Evolutionary conservation across 306 rosid species (phyloP).

Genomic region (Quercus dentata): DNA sequence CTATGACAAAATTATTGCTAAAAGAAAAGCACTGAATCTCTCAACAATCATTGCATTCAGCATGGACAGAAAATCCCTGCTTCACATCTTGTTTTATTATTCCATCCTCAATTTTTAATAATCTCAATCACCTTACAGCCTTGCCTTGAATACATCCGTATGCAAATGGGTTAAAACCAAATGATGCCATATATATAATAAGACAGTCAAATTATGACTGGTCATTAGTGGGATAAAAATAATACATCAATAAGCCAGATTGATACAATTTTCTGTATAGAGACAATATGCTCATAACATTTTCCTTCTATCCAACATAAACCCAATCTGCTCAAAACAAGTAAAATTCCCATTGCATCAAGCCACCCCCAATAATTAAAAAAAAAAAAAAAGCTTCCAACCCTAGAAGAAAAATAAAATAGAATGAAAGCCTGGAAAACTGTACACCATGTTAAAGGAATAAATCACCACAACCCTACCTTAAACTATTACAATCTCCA

Average conservation of each 20-base stretch:
- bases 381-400: constrained; percentile 3
- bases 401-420: background rate
- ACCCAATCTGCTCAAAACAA: constrained; percentile 8
- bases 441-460: constrained; percentile 11
- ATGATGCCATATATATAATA: too few species aligned
- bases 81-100: too few species aligned
- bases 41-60: too few species aligned
- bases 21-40: too few species aligned
- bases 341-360: background rate
- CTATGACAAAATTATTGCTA: too few species aligned
- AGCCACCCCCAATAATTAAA: too few species aligned
- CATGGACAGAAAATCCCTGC: too few species aligned
- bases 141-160: too few species aligned
- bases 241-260: background rate
- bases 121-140: too few species aligned
- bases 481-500: constrained; percentile 15
- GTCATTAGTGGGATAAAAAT: background rate
- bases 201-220: too few species aligned
- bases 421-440: constrained; percentile 10
- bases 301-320: constrained; percentile 17
- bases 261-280: background rate
- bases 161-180: too few species aligned
- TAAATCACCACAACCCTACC: constrained; percentile 12
- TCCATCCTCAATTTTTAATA: too few species aligned
- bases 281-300: background rate